Evolutionary conservation across 139 green algal species (phyloP).

Genomic region (Chlamydomonas sphaeroides): DNA sequence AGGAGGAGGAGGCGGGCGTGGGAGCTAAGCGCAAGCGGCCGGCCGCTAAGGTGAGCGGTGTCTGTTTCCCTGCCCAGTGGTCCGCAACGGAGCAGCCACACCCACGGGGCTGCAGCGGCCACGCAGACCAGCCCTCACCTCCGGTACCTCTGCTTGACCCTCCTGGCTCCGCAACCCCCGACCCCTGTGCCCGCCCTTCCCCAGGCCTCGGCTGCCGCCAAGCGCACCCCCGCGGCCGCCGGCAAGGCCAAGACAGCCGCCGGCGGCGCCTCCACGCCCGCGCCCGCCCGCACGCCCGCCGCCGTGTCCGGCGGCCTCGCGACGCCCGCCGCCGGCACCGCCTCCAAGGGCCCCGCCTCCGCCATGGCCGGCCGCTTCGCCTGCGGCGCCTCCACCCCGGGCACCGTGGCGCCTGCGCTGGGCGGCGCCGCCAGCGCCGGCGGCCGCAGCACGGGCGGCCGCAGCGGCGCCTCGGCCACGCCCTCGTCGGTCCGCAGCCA

Average conservation of each 20-base stretch:
- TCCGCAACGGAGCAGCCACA: too few relatives aligned
- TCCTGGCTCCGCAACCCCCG: too few relatives aligned
- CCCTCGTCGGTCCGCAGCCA: neutral
- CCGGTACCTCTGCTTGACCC: too few relatives aligned
- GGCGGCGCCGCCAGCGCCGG: neutral
- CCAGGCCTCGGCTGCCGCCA: neutral
- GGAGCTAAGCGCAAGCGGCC: conserved; percentile 50
- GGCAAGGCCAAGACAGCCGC: neutral
- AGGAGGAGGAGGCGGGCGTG: conserved; percentile 23
- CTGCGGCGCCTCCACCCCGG: neutral
- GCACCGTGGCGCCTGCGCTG: neutral
- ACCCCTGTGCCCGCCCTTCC: too few relatives aligned
- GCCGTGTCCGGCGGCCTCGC: neutral
- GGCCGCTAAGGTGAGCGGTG: neutral
- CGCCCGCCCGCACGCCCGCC: neutral
- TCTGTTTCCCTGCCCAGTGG: too few relatives aligned
- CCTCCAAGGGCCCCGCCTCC: conserved; percentile 15
- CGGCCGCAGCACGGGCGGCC: neutral
- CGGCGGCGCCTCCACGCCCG: neutral
- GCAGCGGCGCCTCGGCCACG: neutral
- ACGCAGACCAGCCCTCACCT: too few relatives aligned
- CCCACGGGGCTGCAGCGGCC: too few relatives aligned
- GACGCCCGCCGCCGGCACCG: conserved; percentile 14
- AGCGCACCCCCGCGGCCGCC: neutral
- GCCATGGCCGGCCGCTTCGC: neutral